Evolutionary conservation across 2,329 filamentous ascomycete species (phyloP).

Genomic region (Teratosphaeriaceae sp.): DNA sequence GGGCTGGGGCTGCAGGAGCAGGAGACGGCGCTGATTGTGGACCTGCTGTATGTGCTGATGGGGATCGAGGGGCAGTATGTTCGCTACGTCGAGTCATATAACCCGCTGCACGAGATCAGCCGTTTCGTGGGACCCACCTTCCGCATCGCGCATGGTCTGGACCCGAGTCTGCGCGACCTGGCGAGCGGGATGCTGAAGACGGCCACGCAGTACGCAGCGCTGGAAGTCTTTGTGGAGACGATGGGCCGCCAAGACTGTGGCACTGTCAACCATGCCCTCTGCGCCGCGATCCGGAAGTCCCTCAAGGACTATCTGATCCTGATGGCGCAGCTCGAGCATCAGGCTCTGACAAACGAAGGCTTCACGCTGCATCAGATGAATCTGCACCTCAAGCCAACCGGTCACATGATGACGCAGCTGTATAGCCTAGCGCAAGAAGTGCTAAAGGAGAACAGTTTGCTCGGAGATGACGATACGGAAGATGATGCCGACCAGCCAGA

Average conservation of each 20-base stretch:
- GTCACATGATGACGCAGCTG: slow-evolving; percentile 84
- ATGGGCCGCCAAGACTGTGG: slow-evolving; percentile 91
- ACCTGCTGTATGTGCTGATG: slow-evolving; percentile 93
- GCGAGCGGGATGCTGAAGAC: slow-evolving; percentile 85
- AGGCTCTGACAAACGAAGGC: slow-evolving; percentile 77
- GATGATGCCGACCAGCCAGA: slow-evolving; percentile 58
- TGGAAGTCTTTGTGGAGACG: slow-evolving; percentile 90
- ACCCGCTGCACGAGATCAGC: slow-evolving; percentile 79
- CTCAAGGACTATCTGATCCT: slow-evolving; percentile 91
- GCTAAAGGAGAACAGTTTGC: slow-evolving; percentile 75
- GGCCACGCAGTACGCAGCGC: slow-evolving; percentile 85
- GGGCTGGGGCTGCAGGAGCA: slow-evolving; percentile 73
- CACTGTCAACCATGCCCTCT: slow-evolving; percentile 89
- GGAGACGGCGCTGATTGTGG: slow-evolving; percentile 81
- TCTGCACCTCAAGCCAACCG: slow-evolving; percentile 81
- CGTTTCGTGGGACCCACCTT: slow-evolving; percentile 77
- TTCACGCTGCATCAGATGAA: slow-evolving; percentile 94
- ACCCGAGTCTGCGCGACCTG: slow-evolving; percentile 85
- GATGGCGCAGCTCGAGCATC: slow-evolving; percentile 87
- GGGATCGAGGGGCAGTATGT: slow-evolving; percentile 98
- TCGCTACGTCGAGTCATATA: slow-evolving; percentile 73
- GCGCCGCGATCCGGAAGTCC: slow-evolving; percentile 85
- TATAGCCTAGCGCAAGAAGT: slow-evolving; percentile 85
- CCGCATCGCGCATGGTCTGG: slow-evolving; percentile 72
- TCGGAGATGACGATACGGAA: slow-evolving; percentile 63